Conservation (phyloP, 352 stramenopile species). For the Pythium periplocum region DNA sequence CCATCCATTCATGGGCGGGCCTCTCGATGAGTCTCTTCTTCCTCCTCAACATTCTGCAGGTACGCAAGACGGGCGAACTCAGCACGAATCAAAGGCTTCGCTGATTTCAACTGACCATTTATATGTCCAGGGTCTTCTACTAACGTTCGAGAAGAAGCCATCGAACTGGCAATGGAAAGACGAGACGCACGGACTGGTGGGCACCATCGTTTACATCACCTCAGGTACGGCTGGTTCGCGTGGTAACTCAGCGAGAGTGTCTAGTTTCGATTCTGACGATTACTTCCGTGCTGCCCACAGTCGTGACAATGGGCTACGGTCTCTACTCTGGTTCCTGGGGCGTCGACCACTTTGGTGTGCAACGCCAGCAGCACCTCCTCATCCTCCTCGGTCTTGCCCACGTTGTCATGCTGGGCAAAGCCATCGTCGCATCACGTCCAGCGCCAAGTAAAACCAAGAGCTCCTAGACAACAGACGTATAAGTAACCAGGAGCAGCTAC, state of each 20-base stretch:
- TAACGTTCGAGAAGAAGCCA: constrained; percentile 48
- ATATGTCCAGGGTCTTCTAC: constrained; percentile 30
- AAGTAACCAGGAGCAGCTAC: too few species aligned
- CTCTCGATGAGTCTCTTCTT: constrained; percentile 50
- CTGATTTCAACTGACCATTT: not conserved
- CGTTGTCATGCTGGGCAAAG: constrained; percentile 32
- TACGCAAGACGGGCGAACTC: not conserved
- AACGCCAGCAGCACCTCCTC: constrained; percentile 43
- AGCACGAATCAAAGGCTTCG: too few species aligned
- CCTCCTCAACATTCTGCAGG: constrained; percentile 58
- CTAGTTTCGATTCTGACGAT: not conserved
- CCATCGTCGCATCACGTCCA: constrained; percentile 10
- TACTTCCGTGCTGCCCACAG: constrained; percentile 7
- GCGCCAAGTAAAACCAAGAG: constrained; percentile 6
- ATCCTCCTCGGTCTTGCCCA: constrained; percentile 44
- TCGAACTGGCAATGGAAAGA: constrained; percentile 73
- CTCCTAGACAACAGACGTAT: too few species aligned
- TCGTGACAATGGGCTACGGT: constrained; percentile 41
- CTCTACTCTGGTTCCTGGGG: constrained; percentile 44
- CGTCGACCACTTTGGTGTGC: constrained; percentile 16
- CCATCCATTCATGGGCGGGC: constrained; percentile 47
- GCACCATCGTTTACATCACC: constrained; percentile 53
- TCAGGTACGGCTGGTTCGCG: constrained; percentile 12
- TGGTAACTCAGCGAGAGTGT: not conserved
- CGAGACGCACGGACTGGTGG: constrained; percentile 58